These are phyloP conservation scores for Ceratobasidium sp. DNA, from an alignment of 1,284 basidiomycete species.

Conservation along the genomic window DNA sequence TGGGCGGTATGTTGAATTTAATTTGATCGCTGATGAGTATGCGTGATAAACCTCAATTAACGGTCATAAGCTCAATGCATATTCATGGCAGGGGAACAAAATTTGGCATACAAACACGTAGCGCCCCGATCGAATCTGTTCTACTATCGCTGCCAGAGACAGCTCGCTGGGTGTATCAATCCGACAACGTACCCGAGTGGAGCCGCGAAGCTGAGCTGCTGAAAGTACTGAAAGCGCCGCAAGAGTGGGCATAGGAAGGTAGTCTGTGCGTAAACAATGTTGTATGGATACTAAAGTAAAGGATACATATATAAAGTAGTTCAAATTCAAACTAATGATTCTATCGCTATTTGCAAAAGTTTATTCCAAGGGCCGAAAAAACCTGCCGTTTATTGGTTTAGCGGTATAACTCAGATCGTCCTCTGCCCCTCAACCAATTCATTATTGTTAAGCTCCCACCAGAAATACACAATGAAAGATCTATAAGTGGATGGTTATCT, in stretches of 20 bases:
- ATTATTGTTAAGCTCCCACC: no score
- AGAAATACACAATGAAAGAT: no score
- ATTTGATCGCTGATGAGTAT: constrained; percentile 81
- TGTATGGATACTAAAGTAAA: constrained; percentile 46
- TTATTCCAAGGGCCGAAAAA: no score
- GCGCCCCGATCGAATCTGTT: constrained; percentile 92
- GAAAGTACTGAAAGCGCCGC: constrained; percentile 73
- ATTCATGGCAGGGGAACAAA: constrained; percentile 65
- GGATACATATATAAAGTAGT: no score
- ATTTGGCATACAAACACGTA: constrained; percentile 91
- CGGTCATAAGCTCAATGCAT: neutral
- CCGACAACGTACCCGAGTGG: constrained; percentile 74
- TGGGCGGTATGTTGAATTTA: constrained; percentile 95
- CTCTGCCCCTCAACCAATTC: no score
- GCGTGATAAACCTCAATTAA: constrained; percentile 44
- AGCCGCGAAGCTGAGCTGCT: constrained; percentile 78
- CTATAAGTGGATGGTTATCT: no score
- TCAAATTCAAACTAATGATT: no score
- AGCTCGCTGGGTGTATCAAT: constrained; percentile 94
- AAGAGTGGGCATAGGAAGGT: constrained; percentile 77
- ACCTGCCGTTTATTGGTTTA: no score
- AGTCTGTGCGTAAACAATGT: no score
- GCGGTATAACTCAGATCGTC: no score
- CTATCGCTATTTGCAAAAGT: no score
- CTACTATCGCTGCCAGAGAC: constrained; percentile 92